A percentile compares a stretch with the other conserved stretches of the same genome.
Evolutionary conservation across 1,284 basidiomycete genomes (phyloP).

Genomic region (Ustilago trichophora): DNA sequence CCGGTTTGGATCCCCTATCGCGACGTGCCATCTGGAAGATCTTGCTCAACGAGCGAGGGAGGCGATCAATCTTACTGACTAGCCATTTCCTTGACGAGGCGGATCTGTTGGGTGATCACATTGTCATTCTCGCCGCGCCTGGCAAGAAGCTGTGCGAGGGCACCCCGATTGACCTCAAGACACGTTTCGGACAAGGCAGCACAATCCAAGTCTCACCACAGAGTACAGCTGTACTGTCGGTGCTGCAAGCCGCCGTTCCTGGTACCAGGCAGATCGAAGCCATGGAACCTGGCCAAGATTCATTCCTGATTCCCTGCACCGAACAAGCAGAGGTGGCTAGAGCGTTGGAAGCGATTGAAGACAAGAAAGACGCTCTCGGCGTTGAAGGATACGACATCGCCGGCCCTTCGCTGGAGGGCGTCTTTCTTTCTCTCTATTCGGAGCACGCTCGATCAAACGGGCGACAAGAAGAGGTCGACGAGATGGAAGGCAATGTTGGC

Average conservation of each 20-base stretch:
- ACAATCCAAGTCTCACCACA: conserved; percentile 67
- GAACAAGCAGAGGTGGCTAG: conserved; percentile 69
- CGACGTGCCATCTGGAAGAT: conserved; percentile 80
- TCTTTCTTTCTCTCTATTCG: conserved; percentile 76
- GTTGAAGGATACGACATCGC: conserved; percentile 75
- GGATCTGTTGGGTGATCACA: conserved; percentile 78
- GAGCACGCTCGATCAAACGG: conserved; percentile 62
- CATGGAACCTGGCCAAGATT: conserved; percentile 21
- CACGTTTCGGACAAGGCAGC: conserved; percentile 77
- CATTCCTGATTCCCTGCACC: conserved; percentile 66
- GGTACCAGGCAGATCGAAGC: conserved; percentile 67
- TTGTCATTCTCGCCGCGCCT: conserved; percentile 78
- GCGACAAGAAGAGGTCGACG: conserved; percentile 28
- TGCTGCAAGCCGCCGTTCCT: conserved; percentile 13
- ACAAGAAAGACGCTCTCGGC: conserved; percentile 67
- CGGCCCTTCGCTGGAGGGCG: conserved; percentile 80
- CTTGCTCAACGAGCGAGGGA: conserved; percentile 73
- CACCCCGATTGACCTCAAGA: conserved; percentile 78
- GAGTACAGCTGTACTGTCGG: conserved; percentile 2
- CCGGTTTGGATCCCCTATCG: conserved; percentile 81
- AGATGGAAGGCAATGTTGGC: conserved; percentile 34
- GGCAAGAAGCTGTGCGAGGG: conserved; percentile 79
- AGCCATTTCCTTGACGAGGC: conserved; percentile 82
- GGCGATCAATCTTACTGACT: conserved; percentile 75
- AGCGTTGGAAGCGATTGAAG: conserved; percentile 73